Base-by-base conservation (phyloP, 305 asterid genomes). In the Plantago coronopus region DNA sequence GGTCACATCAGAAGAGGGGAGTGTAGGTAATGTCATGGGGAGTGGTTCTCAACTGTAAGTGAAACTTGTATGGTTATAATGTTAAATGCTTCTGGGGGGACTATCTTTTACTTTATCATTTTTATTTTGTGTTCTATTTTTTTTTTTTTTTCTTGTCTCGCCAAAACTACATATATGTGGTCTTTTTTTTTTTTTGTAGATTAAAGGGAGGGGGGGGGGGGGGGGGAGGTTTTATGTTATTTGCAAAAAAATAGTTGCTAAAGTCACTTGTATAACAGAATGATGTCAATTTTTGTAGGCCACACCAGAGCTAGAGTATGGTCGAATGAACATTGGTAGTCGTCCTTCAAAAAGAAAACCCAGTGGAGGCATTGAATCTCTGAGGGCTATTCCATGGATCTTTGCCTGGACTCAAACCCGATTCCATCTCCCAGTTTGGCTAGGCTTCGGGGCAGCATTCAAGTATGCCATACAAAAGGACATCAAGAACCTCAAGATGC, bases 371-470 rank as follows among this genome's bases (percentile, higher is more conserved):
- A 87, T 87, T 16, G 95, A 84, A 64, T 79, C 95, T 0, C 86
- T 87, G 22, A 61, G 94, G 69, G 95, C 95, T 3, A 84, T 87
- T 57, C 95, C 95, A 44, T 87, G 95, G 95, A 84, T 84, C 71
- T 87, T 87, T 54, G 95, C 94, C 2, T 87, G 94, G 95, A 87
- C 95, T 6, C 95, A 87, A 74, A 87, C 94, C 1, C 76, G 95
- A 66, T 87, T 87, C 53, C 95, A 82, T 76, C 87, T 87, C 66
- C 95, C 94, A 2, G 95, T 87, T 29, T 87, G 95, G 95, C 87
- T 87, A 15, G 95, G 95, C 21, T 78, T 87, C 46, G 95, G 95
- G 53, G 87, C 68, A 20, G 95, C 87, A 21, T 84, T 87, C 72
- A 79, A 80, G 40, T 62, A 72, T 45, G 90, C 84, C 60, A 74